phyloP scores from a whole-genome alignment of 164 flowering plant species.

The Berberis thunbergii region DNA sequence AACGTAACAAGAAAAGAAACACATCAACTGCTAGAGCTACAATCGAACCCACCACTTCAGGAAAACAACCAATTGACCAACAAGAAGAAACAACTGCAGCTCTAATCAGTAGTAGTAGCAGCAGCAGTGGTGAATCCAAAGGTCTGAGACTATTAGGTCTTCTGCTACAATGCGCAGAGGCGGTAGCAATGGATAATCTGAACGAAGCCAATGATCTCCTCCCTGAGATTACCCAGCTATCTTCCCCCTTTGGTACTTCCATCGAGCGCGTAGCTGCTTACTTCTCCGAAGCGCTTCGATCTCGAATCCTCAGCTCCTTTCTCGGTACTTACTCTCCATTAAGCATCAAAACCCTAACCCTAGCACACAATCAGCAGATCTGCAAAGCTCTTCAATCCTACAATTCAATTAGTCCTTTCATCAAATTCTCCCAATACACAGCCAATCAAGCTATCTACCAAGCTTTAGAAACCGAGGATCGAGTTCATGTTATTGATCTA shows the following conservation, averaged over 20 bases:
- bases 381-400: slow-evolving; percentile 60
- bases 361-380: slow-evolving; percentile 33
- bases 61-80: no score
- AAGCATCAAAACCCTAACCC: slow-evolving; percentile 21
- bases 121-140: slow-evolving; percentile 16
- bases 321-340: slow-evolving; percentile 48
- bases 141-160: slow-evolving; percentile 57
- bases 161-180: slow-evolving; percentile 81
- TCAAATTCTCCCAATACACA: slow-evolving; percentile 90
- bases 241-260: slow-evolving; percentile 82
- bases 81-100: no score
- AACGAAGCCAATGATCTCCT: slow-evolving; percentile 54
- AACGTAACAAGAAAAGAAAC: no score
- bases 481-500: slow-evolving; percentile 78
- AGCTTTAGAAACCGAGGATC: slow-evolving; percentile 52
- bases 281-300: slow-evolving; percentile 67
- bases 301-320: slow-evolving; percentile 52
- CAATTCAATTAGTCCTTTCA: slow-evolving; percentile 63
- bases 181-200: slow-evolving; percentile 61
- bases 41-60: no score
- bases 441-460: slow-evolving; percentile 83
- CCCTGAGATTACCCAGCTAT: slow-evolving; percentile 63
- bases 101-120: no score
- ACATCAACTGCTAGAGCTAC: no score
- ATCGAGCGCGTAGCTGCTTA: slow-evolving; percentile 83